phyloP scores from a whole-genome alignment of 805 yeast species.

The Candida alai region DNA sequence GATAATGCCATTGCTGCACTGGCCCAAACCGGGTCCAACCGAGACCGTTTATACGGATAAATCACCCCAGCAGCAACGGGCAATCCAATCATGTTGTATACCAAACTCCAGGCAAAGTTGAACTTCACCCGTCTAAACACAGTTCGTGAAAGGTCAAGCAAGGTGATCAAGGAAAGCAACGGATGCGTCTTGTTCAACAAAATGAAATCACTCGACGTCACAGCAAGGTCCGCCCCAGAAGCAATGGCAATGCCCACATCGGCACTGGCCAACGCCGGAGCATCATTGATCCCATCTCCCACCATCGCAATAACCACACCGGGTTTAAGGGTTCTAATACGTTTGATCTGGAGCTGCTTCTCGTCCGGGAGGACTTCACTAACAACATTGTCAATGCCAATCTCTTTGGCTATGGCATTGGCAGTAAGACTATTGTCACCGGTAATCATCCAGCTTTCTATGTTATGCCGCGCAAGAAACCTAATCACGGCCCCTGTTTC shows the following conservation, averaged over 20 bases:
- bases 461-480: slow-evolving; percentile 32
- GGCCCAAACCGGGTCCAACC: slow-evolving; percentile 62
- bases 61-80: slow-evolving; percentile 69
- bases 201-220: slow-evolving; percentile 71
- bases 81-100: slow-evolving; percentile 53
- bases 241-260: slow-evolving; percentile 78
- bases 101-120: slow-evolving; percentile 57
- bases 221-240: slow-evolving; percentile 71
- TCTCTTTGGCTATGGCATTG: slow-evolving; percentile 56
- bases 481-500: slow-evolving; percentile 54
- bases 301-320: slow-evolving; percentile 63
- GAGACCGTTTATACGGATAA: slow-evolving; percentile 50
- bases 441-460: slow-evolving; percentile 70
- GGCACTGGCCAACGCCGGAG: slow-evolving; percentile 72
- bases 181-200: slow-evolving; percentile 53
- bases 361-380: slow-evolving; percentile 74
- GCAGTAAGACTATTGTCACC: slow-evolving; percentile 74
- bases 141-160: slow-evolving; percentile 48
- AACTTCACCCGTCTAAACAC: slow-evolving; percentile 53
- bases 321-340: slow-evolving; percentile 42
- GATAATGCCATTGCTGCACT: slow-evolving; percentile 64
- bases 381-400: slow-evolving; percentile 57
- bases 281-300: slow-evolving; percentile 83
- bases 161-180: slow-evolving; percentile 47
- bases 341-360: slow-evolving; percentile 56